These are phyloP conservation scores for Termitomyces sp. DNA, from an alignment of 768 basidiomycete species.

Conservation along the genomic window DNA sequence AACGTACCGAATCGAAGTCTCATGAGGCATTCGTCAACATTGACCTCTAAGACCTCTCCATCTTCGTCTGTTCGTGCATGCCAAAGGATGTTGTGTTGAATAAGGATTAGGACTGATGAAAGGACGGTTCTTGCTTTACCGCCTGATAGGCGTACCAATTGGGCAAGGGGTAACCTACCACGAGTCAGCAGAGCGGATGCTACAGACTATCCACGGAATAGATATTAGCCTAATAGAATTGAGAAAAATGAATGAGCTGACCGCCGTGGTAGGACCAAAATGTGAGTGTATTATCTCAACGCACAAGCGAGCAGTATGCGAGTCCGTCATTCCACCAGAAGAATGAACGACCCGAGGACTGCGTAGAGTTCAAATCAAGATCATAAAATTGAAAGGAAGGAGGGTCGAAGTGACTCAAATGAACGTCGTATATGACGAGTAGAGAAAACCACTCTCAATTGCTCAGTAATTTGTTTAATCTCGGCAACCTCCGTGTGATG, in stretches of 20 bases:
- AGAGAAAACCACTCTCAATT: neutral
- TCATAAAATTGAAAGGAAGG: neutral
- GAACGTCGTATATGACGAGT: neutral
- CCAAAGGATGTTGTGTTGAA: conserved; percentile 93
- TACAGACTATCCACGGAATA: conserved; percentile 47
- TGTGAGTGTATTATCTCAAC: conserved; percentile 51
- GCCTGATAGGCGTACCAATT: conserved; percentile 64
- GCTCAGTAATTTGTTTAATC: neutral
- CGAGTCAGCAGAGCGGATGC: conserved; percentile 70
- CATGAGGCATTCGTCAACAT: conserved; percentile 76
- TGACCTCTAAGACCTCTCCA: conserved; percentile 76
- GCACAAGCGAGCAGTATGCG: conserved; percentile 51
- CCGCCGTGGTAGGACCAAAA: conserved; percentile 58
- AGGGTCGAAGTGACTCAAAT: neutral
- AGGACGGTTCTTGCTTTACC: conserved; percentile 66
- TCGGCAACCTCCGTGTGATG: neutral
- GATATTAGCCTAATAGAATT: neutral
- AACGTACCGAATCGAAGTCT: conserved; percentile 81
- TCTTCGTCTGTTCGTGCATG: conserved; percentile 70
- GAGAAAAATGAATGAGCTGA: conserved; percentile 27
- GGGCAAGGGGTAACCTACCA: conserved; percentile 71
- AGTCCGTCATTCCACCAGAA: conserved; percentile 43
- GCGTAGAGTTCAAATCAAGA: neutral
- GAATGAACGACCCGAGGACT: neutral
- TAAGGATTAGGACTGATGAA: conserved; percentile 67